Percentiles rank a stretch among this genome's conserved stretches.
These are phyloP conservation scores for Liriodendron chinense DNA, from an alignment of 164 flowering plant species.

Conservation along the genomic window DNA sequence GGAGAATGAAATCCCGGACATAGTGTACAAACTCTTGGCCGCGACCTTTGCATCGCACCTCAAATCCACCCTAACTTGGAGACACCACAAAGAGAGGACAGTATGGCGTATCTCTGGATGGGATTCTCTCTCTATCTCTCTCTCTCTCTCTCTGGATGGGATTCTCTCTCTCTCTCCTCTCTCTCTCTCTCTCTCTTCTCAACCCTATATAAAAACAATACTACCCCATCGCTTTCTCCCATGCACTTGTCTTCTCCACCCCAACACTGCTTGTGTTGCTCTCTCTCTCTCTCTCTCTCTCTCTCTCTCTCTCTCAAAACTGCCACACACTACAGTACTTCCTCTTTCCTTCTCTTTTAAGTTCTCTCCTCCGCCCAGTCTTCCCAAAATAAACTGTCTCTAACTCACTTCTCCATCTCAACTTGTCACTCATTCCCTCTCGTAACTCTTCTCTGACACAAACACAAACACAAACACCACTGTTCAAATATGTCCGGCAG, in stretches of 20 bases:
- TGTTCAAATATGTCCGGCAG: conserved; percentile 67
- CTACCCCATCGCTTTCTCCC: conserved; percentile 19
- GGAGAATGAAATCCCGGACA: not conserved
- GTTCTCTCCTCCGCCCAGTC: conserved; percentile 6
- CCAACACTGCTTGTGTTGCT: conserved; percentile 16
- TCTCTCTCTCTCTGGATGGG: conserved; percentile 26
- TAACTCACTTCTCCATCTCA: not conserved
- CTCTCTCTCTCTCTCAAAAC: not conserved
- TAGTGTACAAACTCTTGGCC: not conserved
- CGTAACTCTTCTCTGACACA: conserved; percentile 11
- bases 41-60: conserved; percentile 22
- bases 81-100: conserved; percentile 31
- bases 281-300: not conserved
- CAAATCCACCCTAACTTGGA: conserved; percentile 31
- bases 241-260: conserved; percentile 26
- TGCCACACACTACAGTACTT: conserved; percentile 2
- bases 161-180: conserved; percentile 19
- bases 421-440: conserved; percentile 8
- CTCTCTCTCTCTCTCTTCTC: conserved; percentile 19
- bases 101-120: conserved; percentile 32
- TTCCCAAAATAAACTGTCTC: not conserved
- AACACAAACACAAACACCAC: conserved; percentile 8
- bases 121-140: conserved; percentile 20
- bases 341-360: not conserved
- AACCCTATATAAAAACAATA: conserved; percentile 16